Evolutionary conservation across 2,329 filamentous ascomycete genomes (phyloP).

Genomic region (Scortechinia acanthostroma): DNA sequence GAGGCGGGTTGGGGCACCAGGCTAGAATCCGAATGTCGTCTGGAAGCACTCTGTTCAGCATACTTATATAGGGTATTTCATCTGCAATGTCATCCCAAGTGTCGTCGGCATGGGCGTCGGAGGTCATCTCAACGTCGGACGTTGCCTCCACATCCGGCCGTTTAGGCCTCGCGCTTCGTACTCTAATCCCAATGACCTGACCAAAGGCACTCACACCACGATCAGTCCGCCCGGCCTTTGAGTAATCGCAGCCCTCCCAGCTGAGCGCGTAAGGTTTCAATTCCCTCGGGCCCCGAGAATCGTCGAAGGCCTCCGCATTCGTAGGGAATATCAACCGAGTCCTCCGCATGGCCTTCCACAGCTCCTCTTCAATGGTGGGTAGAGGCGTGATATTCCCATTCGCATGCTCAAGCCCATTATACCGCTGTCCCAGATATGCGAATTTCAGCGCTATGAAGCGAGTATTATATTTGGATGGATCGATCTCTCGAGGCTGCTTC

Average conservation of each 20-base stretch:
- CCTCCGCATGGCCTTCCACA: slow-evolving; percentile 85
- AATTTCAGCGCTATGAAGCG: slow-evolving; percentile 86
- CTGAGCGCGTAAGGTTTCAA: slow-evolving; percentile 64
- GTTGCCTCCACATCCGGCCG: slow-evolving; percentile 28
- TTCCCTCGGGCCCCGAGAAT: slow-evolving; percentile 27
- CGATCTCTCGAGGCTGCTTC: slow-evolving; percentile 39
- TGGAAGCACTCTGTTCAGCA: slow-evolving; percentile 82
- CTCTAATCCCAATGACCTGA: slow-evolving; percentile 78
- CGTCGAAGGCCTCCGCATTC: slow-evolving; percentile 20
- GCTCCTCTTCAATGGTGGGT: slow-evolving; percentile 78
- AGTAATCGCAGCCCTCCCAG: slow-evolving; percentile 82
- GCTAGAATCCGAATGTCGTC: slow-evolving; percentile 84
- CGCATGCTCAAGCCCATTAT: slow-evolving; percentile 89
- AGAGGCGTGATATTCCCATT: slow-evolving; percentile 59
- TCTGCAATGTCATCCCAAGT: slow-evolving; percentile 64
- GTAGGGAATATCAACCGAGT: slow-evolving; percentile 73
- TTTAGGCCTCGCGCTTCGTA: slow-evolving; percentile 71
- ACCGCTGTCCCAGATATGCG: slow-evolving; percentile 83
- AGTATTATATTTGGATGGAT: slow-evolving; percentile 75
- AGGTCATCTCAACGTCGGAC: slow-evolving; percentile 10
- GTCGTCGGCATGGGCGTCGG: slow-evolving; percentile 8
- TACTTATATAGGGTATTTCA: slow-evolving; percentile 75
- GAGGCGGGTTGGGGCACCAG: slow-evolving; percentile 80
- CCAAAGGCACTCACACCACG: slow-evolving; percentile 92
- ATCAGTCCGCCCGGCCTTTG: slow-evolving; percentile 91